Evolutionary conservation across 345 rosid genomes (phyloP), one percentile per base, ranked within the genome.

Genomic region (Camelina neglecta): DNA sequence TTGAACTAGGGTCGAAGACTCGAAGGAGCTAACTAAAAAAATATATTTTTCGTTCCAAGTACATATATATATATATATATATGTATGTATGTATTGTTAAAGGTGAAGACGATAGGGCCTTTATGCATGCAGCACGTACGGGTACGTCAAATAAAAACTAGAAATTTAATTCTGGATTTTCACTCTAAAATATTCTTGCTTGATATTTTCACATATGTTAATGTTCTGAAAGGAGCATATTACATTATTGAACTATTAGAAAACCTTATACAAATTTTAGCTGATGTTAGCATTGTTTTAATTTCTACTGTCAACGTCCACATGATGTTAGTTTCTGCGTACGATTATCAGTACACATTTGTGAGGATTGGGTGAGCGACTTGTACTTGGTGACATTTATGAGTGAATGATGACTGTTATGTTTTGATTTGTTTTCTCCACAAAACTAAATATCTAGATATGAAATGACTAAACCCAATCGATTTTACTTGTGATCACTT

Each of bases 271-370:
- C 29, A 38, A 23, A 15, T 20, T 48, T 44, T 48, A 74, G 72
- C 60, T 57, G 50, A 54, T 61, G 41, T 33, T 36, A 16, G 33
- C 67, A 74, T 66, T 36, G 66, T 26, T 26, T 26, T 26, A 26
- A 58, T 47, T 65, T 23, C 31, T 47, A 74, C 49, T 33, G 59
- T 65, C 58, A 65, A 44, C 77, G 29, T 56, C 65, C 49, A 55
- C 65, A 35, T 44, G 65, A 33, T 65, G 71, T 41, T 53, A 54
- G 45, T 53, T 42, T 42, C 44, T 29, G 55, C 70, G 45, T 63
- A 44, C 65, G 65, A 48, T 16, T 44, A 55, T 35, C 38, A 55
- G 38, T 54, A 10, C 5, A n/a, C 77, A 8, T 2, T 21, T 65
- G 26, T 16, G 5, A 48, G 42, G 42, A 57, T 66, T 48, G 72